Evolutionary conservation across 1,284 basidiomycete genomes (phyloP).

Genomic region (Sphaerobolus stellatus): DNA sequence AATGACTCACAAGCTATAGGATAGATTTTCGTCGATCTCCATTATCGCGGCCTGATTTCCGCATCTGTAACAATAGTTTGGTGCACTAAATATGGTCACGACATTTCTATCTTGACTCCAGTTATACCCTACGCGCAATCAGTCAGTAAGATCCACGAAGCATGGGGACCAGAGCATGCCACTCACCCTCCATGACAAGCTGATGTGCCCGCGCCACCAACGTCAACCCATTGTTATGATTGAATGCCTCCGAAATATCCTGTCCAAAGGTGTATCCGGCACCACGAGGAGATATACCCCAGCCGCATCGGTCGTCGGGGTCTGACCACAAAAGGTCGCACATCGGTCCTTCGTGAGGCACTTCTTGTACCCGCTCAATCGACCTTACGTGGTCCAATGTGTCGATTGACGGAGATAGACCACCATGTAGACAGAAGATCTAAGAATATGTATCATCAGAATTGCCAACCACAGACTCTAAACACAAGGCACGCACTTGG

Average conservation of each 20-base stretch:
- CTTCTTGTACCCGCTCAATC: slow-evolving; percentile 98
- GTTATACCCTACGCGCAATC: slow-evolving; percentile 63
- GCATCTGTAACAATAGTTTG: slow-evolving; percentile 99
- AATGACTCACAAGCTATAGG: slow-evolving; percentile 80
- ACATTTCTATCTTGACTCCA: slow-evolving; percentile 99
- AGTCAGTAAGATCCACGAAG: neutral
- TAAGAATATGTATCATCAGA: slow-evolving; percentile 30
- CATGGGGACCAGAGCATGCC: neutral
- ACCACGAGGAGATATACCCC: slow-evolving; percentile 98
- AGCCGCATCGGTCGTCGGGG: slow-evolving; percentile 98
- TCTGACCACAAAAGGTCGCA: slow-evolving; percentile 99
- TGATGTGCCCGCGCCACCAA: slow-evolving; percentile 96
- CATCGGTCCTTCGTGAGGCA: slow-evolving; percentile 99
- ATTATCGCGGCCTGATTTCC: slow-evolving; percentile 99
- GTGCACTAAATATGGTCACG: slow-evolving; percentile 99
- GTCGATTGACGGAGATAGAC: slow-evolving; percentile 98
- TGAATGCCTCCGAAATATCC: slow-evolving; percentile 97
- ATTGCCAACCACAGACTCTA: neutral
- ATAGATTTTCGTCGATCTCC: slow-evolving; percentile 99
- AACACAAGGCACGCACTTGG: slow-evolving; percentile 68
- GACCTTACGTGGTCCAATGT: slow-evolving; percentile 98
- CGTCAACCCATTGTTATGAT: slow-evolving; percentile 98
- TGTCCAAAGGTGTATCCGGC: slow-evolving; percentile 99
- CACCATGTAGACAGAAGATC: slow-evolving; percentile 99
- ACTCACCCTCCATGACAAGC: slow-evolving; percentile 94